Evolutionary conservation across 2,329 filamentous ascomycete species (phyloP), one percentile per base, ranked within the genome.

Genomic region (Colletotrichum chlorophyti): DNA sequence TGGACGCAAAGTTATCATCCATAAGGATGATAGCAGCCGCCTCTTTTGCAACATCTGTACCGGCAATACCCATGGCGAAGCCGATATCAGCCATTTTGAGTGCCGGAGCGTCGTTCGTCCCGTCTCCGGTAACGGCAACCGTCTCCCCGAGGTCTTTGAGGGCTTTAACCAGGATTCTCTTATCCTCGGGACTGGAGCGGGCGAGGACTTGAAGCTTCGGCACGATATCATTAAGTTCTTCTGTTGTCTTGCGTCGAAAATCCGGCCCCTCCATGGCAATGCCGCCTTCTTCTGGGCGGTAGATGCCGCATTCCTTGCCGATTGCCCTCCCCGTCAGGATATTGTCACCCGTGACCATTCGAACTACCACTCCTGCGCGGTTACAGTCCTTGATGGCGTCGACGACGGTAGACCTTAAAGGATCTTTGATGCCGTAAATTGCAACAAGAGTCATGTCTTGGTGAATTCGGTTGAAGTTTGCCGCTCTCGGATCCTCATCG

Each of bases 131-230:
- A 1, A 88, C 85, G 32, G 86, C 86, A 24, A 89, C 86, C 5
- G 83, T 87, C 69, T 88, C 84, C 19, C 86, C 87, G 59, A 89
- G 80, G 45, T 84, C 81, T 65, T 87, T 86, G 1, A 91, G 76
- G 35, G 83, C 78, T 65, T 82, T 84, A 27, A 90, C 87, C 29
- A 91, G 78, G 32, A 83, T 82, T 12, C 85, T 77, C 72, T 91
- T 91, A 64, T 91, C 88, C 62, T 90, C 86, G 0, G 88, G 88
- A 38, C 85, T 89, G 0, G 87, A 89, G 46, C 87, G 81, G 24
- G 88, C 88, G 40, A 91, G 79, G 15, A 91, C 86, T 64, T 88
- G 87, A 2, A 91, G 78, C 41, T 86, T 82, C 6, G 84, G 85
- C 35, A 88, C 83, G 19, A 85, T 73, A 2, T 76, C 74, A 48